These are phyloP conservation scores for Medicago lupulina DNA, from an alignment of 306 rosid species.

Conservation along the genomic window DNA sequence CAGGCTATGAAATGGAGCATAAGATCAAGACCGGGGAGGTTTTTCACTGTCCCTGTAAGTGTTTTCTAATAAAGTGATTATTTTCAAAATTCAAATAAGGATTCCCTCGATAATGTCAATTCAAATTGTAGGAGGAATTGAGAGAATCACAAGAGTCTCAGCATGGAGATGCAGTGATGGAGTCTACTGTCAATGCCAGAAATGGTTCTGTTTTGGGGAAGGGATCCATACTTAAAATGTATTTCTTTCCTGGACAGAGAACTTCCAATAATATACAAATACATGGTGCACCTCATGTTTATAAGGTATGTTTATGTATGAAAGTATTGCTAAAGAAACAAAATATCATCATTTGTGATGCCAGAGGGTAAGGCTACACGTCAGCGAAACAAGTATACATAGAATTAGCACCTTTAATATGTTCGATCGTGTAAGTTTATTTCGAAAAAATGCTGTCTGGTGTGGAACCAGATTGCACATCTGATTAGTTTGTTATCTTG, in stretches of 20 bases:
- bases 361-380: constrained; percentile 54
- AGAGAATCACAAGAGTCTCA: constrained; percentile 84
- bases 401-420: constrained; percentile 48
- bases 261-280: constrained; percentile 83
- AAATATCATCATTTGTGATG: constrained; percentile 49
- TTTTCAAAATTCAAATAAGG: not conserved
- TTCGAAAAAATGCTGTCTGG: constrained; percentile 19
- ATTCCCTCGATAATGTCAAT: constrained; percentile 29
- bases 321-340: constrained; percentile 36
- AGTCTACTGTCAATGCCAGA: constrained; percentile 75
- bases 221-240: constrained; percentile 92
- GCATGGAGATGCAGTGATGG: constrained; percentile 94
- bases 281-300: constrained; percentile 82
- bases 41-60: constrained; percentile 82
- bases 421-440: constrained; percentile 36
- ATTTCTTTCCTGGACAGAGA: constrained; percentile 93
- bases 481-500: constrained; percentile 21
- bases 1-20: constrained; percentile 97
- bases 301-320: constrained; percentile 64
- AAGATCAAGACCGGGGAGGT: constrained; percentile 83
- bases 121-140: constrained; percentile 72
- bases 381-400: constrained; percentile 47
- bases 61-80: constrained; percentile 12
- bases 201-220: constrained; percentile 85
- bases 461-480: constrained; percentile 17